These are phyloP conservation scores for Dipteronia sinensis DNA, from an alignment of 345 rosid genomes.

Conservation along the genomic window DNA sequence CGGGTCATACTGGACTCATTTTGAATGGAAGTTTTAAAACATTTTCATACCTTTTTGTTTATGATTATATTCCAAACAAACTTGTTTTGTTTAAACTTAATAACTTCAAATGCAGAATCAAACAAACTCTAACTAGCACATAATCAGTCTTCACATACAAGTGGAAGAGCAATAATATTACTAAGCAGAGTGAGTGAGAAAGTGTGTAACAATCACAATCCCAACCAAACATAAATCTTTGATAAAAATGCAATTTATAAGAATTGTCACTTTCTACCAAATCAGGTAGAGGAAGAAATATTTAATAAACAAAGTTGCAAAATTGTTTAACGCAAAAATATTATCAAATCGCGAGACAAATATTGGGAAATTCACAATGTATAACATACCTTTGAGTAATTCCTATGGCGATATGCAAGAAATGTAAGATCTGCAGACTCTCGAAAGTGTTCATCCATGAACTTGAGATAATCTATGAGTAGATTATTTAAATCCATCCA, in stretches of 20 bases:
- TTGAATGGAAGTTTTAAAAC: not conserved
- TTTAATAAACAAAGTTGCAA: not conserved
- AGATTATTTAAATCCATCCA: conserved; percentile 73
- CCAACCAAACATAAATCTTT: too few relatives aligned
- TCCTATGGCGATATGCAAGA: conserved; percentile 97
- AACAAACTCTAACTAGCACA: not conserved
- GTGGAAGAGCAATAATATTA: not conserved
- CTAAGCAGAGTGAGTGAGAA: too few relatives aligned
- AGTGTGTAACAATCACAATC: too few relatives aligned
- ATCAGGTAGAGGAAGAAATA: not conserved
- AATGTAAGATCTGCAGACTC: conserved; percentile 98
- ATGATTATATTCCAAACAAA: not conserved
- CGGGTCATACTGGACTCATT: not conserved
- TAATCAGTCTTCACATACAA: not conserved
- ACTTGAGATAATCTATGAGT: conserved; percentile 86
- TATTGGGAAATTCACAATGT: not conserved
- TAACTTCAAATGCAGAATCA: not conserved
- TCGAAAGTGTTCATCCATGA: conserved; percentile 97
- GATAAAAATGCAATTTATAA: too few relatives aligned
- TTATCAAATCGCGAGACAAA: not conserved
- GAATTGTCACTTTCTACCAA: not conserved
- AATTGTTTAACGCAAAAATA: not conserved
- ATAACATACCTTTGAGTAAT: conserved; percentile 83
- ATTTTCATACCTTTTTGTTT: not conserved
- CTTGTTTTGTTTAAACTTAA: not conserved